Evolutionary conservation across 2,329 filamentous ascomycete species (phyloP), one percentile per base, ranked within the genome.

Genomic region (Paramyrothecium roridum): DNA sequence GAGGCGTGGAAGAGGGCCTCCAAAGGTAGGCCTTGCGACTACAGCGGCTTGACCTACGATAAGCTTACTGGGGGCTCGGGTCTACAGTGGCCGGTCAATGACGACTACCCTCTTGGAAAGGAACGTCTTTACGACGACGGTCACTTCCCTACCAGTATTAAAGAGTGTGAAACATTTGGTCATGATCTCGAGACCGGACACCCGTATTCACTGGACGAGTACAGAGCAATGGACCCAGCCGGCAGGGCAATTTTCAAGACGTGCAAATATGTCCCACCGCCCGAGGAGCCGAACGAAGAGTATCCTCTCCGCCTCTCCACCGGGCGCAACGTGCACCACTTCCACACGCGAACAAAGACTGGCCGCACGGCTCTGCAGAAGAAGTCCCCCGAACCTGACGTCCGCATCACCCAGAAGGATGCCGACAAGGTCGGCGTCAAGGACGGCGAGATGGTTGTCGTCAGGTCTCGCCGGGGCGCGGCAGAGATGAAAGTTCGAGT

Each of bases 271-370:
- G 48, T 56, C 2, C 59, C 66, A 3, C 56, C 67, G 3, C 46
- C 63, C 19, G 71, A 73, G 52, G 60, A 57, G 30, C 61, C 66
- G 3, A 53, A 70, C 50, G 64, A 65, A 3, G 65, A 73, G 7
- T 73, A 63, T 53, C 70, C 71, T 2, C 54, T 73, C 2, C 53
- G 62, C 13, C 58, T 73, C 2, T 64, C 69, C 0, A 73, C 70
- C 0, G 70, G 70, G 1, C 59, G 70, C 3, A 67, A 69, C 37
- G 65, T 66, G 2, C 61, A 67, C 49, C 71, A 73, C 23, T 73
- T 73, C 56, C 70, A 73, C 56, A 73, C 71, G 3, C 58, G 70
- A 12, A 72, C 70, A 1, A 73, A 73, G 59, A 73, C 69, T 2
- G 70, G 71, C 3, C 54, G 71, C 17, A 65, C 63, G 23, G 55